Base-by-base conservation (phyloP, 495 filamentous ascomycete species). In the Penicillium bovifimosum region DNA sequence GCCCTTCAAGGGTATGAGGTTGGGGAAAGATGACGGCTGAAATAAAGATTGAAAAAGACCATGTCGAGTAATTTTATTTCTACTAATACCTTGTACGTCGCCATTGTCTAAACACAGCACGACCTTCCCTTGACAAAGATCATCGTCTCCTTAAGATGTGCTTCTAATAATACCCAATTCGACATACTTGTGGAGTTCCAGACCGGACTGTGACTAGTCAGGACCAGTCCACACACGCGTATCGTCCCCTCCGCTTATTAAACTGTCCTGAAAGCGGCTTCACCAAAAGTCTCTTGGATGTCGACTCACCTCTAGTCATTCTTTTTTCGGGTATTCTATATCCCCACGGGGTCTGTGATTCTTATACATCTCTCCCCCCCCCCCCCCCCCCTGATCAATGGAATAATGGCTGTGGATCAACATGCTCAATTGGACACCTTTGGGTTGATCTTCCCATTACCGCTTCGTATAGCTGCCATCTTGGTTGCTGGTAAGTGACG, bases 371-470 rank as follows among this genome's bases (percentile, higher is more conserved):
- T 39, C 9, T 17, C 7, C 5, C 5, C 44, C 40, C 24, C 48
- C 20, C 35, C 47, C 41, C 53, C 54, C 41, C 50, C 47, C 38
- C 42, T 53, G 38, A 53, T 70, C 62, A 67, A 74, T 77, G 73
- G 74, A 76, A 91, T 89, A 86, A 66, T 84, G 71, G 87, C 90
- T 72, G 84, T 86, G 56, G 84, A 84, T 66, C 86, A 89, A 64
- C 86, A 88, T 76, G 76, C 85, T 56, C 77, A 84, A 76, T 80
- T 93, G 64, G 91, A 96, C 80, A 76, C 80, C 70, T 89, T 96
- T 76, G 90, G 85, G 77, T 72, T 87, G 56, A 74, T 86, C 47
- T 82, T 96, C 43, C 91, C 91, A n/a, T 78, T 96, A 40, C 91
- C 91, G 24, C 90, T 87, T 64, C 82, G 91, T 32, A 80, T 92